A percentile compares a stretch with the other conserved stretches of the same genome.
Conservation (phyloP, 352 stramenopile genomes). For the Pelagophyceae sp. region DNA sequence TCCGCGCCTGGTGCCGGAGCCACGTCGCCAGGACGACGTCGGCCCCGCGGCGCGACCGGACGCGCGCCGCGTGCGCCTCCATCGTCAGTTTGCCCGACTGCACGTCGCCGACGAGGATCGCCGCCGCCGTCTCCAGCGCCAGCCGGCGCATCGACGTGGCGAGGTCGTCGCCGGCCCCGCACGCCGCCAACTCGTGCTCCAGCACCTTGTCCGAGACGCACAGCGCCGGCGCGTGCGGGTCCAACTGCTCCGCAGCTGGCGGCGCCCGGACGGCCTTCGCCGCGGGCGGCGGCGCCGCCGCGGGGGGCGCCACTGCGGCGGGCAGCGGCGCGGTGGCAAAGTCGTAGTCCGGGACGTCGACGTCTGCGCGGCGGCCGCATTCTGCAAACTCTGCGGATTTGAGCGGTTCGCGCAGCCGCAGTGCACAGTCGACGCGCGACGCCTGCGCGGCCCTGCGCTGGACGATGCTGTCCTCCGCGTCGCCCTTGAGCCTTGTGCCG, state of each 20-base stretch:
- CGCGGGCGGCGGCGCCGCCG: too few relatives aligned
- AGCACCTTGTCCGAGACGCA: slow-evolving; percentile 1
- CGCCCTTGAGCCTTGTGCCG: neutral
- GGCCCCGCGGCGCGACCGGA: neutral
- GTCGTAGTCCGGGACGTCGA: neutral
- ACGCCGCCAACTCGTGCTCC: neutral
- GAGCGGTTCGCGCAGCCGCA: neutral
- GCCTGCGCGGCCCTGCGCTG: neutral
- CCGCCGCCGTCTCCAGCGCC: neutral
- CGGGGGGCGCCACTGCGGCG: too few relatives aligned
- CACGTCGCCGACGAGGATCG: neutral
- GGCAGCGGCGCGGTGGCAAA: too few relatives aligned
- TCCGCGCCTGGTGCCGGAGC: neutral
- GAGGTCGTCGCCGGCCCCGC: neutral
- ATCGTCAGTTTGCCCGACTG: neutral
- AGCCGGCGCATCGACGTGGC: neutral
- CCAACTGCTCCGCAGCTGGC: neutral
- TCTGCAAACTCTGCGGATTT: neutral
- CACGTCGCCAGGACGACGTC: neutral
- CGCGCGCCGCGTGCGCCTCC: neutral
- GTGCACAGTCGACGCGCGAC: neutral
- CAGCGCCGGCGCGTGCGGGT: neutral
- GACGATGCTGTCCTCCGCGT: neutral
- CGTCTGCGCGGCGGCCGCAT: neutral
- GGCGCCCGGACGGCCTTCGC: neutral